Conservation (phyloP, 2,329 filamentous ascomycete species). For the Mollisia scopiformis region DNA sequence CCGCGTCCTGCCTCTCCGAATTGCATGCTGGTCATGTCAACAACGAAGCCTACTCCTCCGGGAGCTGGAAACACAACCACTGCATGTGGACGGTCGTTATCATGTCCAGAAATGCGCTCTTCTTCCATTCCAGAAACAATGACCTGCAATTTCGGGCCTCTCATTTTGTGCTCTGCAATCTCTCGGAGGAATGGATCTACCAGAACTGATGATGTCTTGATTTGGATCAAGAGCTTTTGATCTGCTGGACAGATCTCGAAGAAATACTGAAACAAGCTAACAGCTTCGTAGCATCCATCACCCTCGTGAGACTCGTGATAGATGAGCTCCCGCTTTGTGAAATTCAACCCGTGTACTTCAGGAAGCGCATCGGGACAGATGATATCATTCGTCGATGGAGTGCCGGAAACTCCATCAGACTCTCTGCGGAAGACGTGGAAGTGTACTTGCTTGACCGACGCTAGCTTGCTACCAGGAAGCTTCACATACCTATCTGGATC, state of each 20-base stretch:
- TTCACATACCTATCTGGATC: background rate
- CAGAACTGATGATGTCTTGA: background rate
- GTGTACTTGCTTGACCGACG: background rate
- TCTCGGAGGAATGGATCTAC: background rate
- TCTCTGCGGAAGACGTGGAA: background rate
- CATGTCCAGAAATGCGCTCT: too few relatives aligned
- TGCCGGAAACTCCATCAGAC: background rate
- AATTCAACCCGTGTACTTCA: constrained; percentile 1
- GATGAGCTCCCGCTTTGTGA: constrained; percentile 1
- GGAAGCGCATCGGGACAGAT: background rate
- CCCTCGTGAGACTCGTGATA: constrained; percentile 2
- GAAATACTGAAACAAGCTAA: background rate
- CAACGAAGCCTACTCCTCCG: background rate
- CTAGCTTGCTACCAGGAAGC: background rate
- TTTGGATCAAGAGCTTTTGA: background rate
- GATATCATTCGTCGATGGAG: background rate
- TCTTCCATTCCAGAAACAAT: background rate
- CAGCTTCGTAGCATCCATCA: constrained; percentile 2
- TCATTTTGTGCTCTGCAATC: background rate
- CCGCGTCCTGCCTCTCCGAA: background rate
- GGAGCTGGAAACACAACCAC: background rate
- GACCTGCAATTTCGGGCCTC: background rate
- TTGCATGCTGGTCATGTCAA: constrained; percentile 9
- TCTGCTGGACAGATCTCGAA: background rate
- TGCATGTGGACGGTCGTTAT: background rate